Evolutionary conservation across 108 stramenopile genomes (phyloP).

Genomic region (Nannochloropsis granulata): DNA sequence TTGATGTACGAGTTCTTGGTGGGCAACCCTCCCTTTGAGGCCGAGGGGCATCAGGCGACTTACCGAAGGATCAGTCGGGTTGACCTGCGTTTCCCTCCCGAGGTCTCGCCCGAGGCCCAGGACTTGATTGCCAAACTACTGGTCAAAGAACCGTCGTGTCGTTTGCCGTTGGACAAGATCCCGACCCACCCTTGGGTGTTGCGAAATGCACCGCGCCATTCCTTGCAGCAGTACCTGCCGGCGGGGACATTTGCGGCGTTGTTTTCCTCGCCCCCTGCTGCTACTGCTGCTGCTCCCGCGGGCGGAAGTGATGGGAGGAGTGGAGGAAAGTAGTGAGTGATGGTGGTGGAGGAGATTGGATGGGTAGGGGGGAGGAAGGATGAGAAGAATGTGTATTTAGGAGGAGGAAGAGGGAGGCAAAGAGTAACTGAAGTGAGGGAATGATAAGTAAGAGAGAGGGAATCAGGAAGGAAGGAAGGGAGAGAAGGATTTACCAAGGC

Average conservation of each 20-base stretch:
- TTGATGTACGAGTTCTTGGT: conserved; percentile 89
- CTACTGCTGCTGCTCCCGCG: no score
- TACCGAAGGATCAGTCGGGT: conserved; percentile 75
- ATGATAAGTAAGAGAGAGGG: no score
- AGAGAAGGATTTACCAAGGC: no score
- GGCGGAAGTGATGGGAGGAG: no score
- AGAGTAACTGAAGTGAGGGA: no score
- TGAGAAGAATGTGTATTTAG: no score
- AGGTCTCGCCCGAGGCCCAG: conserved; percentile 52
- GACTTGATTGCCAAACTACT: conserved; percentile 71
- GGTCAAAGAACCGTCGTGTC: conserved; percentile 66
- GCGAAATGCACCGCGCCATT: not conserved
- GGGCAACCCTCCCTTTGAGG: conserved; percentile 82
- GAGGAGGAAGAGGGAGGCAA: no score
- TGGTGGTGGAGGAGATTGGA: no score
- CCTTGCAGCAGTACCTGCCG: not conserved
- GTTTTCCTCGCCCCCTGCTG: not conserved
- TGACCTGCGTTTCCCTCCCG: conserved; percentile 64
- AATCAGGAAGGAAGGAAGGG: no score
- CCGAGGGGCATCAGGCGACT: conserved; percentile 66
- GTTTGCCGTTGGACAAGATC: conserved; percentile 61
- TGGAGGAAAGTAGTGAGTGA: no score
- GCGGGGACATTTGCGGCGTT: not conserved
- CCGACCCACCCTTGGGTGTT: conserved; percentile 81
- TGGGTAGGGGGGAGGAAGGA: no score